Conservation (phyloP, 176 grass and related monocot genomes). For the Carex pumila region DNA sequence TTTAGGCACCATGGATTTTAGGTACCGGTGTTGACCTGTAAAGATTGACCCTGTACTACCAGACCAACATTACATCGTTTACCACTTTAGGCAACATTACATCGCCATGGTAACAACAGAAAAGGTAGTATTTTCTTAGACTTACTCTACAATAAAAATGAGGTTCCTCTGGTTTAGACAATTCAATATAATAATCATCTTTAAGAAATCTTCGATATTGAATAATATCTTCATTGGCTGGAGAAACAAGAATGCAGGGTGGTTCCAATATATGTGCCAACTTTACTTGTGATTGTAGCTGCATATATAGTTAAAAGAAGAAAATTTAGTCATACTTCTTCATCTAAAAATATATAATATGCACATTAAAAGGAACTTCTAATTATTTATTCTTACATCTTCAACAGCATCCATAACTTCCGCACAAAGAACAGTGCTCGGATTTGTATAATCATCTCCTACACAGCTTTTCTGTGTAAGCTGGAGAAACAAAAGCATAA, state of each 20-base stretch:
- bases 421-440: slow-evolving; percentile 15
- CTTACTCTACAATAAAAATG: slow-evolving; percentile 36
- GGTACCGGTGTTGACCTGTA: neutral
- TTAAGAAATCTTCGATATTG: slow-evolving; percentile 8
- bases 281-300: slow-evolving; percentile 17
- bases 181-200: neutral
- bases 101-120: neutral
- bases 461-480: slow-evolving; percentile 15
- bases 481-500: neutral
- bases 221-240: neutral
- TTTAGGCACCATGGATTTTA: neutral
- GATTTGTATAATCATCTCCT: slow-evolving; percentile 24
- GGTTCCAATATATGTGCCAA: neutral
- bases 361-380: neutral
- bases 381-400: slow-evolving; percentile 11
- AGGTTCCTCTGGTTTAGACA: slow-evolving; percentile 14
- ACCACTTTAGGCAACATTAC: too few relatives aligned
- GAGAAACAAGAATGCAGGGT: slow-evolving; percentile 22
- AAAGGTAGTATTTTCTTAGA: neutral
- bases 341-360: neutral
- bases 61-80: neutral
- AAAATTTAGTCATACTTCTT: neutral
- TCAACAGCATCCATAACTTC: slow-evolving; percentile 22
- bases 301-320: neutral
- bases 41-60: too few relatives aligned